Percentiles rank a stretch among this genome's conserved stretches.
phyloP scores from a whole-genome alignment of 1,139 yeast genomes.

The Yamadazyma friedrichii region DNA sequence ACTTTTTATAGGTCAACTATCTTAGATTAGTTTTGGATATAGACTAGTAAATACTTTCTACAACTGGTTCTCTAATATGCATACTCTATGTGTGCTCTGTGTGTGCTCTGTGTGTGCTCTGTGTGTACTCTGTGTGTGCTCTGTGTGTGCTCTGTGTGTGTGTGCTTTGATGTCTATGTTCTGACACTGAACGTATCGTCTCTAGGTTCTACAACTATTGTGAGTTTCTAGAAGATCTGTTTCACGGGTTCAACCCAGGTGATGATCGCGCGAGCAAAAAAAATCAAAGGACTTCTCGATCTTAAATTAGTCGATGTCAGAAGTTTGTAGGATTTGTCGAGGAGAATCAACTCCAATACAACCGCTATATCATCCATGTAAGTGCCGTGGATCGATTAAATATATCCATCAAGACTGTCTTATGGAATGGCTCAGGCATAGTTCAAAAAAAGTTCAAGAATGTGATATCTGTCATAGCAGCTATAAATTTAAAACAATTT shows the following conservation, averaged over 20 bases:
- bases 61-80: too few relatives aligned
- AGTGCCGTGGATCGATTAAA: slow-evolving; percentile 89
- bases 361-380: slow-evolving; percentile 90
- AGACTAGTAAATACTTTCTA: too few relatives aligned
- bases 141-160: too few relatives aligned
- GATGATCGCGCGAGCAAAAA: neutral
- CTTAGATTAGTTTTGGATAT: neutral
- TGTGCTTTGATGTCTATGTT: too few relatives aligned
- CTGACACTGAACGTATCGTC: neutral
- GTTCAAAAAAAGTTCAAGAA: slow-evolving; percentile 56
- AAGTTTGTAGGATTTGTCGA: slow-evolving; percentile 82
- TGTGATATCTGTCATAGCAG: slow-evolving; percentile 91
- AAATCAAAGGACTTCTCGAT: neutral
- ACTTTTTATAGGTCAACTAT: neutral
- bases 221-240: too few relatives aligned
- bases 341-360: slow-evolving; percentile 80
- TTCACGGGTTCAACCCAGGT: neutral
- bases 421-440: slow-evolving; percentile 77
- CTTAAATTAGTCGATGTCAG: slow-evolving; percentile 1
- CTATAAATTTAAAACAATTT: slow-evolving; percentile 70
- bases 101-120: too few relatives aligned
- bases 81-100: too few relatives aligned
- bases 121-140: too few relatives aligned
- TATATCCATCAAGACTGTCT: slow-evolving; percentile 92
- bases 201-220: too few relatives aligned